A percentile compares a stretch with the other conserved stretches of the same genome.
phyloP scores from a whole-genome alignment of 1,284 basidiomycete genomes.

The Sphagnurus paluster region DNA sequence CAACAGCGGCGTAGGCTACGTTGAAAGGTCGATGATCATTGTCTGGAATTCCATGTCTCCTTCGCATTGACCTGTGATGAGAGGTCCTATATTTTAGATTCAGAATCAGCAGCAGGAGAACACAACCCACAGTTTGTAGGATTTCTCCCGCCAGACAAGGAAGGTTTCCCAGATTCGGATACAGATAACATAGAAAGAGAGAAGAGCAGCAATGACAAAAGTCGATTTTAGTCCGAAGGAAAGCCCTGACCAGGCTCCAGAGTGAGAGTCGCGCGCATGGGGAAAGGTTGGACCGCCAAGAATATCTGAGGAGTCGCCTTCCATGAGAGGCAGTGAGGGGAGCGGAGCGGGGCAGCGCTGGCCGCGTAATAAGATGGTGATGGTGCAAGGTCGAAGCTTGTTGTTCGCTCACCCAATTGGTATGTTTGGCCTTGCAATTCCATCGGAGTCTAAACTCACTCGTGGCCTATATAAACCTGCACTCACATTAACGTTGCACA shows the following conservation, averaged over 20 bases:
- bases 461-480: constrained; percentile 6
- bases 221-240: constrained; percentile 36
- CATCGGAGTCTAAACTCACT: constrained; percentile 26
- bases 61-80: constrained; percentile 54
- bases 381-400: constrained; percentile 31
- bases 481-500: constrained; percentile 5
- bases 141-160: constrained; percentile 54
- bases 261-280: constrained; percentile 34
- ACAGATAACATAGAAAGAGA: constrained; percentile 39
- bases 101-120: constrained; percentile 10
- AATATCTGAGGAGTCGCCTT: constrained; percentile 64
- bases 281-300: constrained; percentile 54
- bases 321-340: constrained; percentile 40
- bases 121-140: constrained; percentile 57
- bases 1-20: constrained; percentile 75
- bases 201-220: constrained; percentile 28
- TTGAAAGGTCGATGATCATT: constrained; percentile 77
- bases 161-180: constrained; percentile 41
- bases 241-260: constrained; percentile 32
- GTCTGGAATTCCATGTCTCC: constrained; percentile 80
- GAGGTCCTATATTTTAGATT: constrained; percentile 7
- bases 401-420: constrained; percentile 26
- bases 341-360: constrained; percentile 30
- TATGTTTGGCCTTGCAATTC: constrained; percentile 34
- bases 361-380: constrained; percentile 30